Conservation (phyloP, 805 yeast species). For the Monosporozyma aerobia region DNA sequence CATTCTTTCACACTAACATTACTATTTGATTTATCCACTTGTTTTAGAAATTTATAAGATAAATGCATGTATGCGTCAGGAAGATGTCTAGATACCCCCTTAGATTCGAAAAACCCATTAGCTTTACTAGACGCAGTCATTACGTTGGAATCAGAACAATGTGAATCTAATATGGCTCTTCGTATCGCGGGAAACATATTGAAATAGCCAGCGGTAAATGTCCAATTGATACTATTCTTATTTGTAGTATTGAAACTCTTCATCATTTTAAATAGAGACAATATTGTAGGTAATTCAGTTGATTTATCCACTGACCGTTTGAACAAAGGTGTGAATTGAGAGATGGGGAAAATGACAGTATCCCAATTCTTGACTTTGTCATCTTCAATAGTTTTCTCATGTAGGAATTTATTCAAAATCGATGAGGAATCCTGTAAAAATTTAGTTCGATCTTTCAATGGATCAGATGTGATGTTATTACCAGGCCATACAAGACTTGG, state of each 20-base stretch:
- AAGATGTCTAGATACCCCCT: conserved; percentile 69
- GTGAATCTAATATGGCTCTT: conserved; percentile 44
- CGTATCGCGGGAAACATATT: conserved; percentile 76
- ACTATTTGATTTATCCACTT: conserved; percentile 34
- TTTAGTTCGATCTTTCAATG: conserved; percentile 40
- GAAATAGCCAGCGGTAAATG: conserved; percentile 94
- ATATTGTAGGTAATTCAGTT: conserved; percentile 70
- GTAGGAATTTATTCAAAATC: conserved; percentile 50
- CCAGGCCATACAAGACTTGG: conserved; percentile 61
- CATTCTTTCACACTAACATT: conserved; percentile 65
- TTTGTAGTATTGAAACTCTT: conserved; percentile 23
- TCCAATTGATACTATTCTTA: conserved; percentile 45
- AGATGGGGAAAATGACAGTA: conserved; percentile 79
- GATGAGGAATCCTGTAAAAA: conserved; percentile 50
- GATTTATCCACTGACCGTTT: conserved; percentile 45
- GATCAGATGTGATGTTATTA: conserved; percentile 57
- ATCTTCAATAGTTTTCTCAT: conserved; percentile 6
- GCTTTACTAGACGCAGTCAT: conserved; percentile 92
- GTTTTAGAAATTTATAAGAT: conserved; percentile 55
- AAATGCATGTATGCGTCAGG: conserved; percentile 82
- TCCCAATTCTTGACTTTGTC: not conserved
- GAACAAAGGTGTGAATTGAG: conserved; percentile 82
- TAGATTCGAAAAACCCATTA: conserved; percentile 81
- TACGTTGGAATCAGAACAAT: conserved; percentile 40
- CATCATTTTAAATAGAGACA: conserved; percentile 47